Evolutionary conservation across 2,329 filamentous ascomycete genomes (phyloP).

Genomic region (Colletotrichum abscissum): DNA sequence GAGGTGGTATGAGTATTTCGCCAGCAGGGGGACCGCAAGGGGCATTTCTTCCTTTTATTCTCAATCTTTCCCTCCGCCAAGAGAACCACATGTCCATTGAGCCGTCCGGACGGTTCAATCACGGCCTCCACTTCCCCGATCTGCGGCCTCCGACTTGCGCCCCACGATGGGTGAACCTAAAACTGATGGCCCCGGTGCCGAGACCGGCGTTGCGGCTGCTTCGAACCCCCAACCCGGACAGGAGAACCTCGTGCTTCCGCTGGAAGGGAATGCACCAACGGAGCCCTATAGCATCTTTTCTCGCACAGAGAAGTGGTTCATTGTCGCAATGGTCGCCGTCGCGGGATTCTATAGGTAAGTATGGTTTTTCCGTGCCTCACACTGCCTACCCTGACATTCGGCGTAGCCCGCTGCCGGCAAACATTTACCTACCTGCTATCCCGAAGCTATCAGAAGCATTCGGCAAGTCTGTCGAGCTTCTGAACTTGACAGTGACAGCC

Average conservation of each 20-base stretch:
- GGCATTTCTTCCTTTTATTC: background rate
- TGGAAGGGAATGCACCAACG: background rate
- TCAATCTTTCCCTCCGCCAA: too few species aligned
- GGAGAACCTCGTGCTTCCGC: slow-evolving; percentile 22
- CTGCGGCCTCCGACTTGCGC: background rate
- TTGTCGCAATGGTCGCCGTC: slow-evolving; percentile 41
- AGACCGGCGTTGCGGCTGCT: background rate
- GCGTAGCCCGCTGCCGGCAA: slow-evolving; percentile 45
- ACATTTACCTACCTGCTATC: slow-evolving; percentile 48
- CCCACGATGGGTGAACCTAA: slow-evolving; percentile 17
- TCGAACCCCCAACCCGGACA: background rate
- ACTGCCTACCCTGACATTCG: background rate
- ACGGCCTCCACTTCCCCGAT: background rate
- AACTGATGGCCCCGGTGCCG: background rate
- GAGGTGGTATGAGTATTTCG: background rate
- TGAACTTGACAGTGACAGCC: slow-evolving; percentile 47
- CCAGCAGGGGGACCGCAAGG: background rate
- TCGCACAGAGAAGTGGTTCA: slow-evolving; percentile 41
- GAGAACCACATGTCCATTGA: background rate
- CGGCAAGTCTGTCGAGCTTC: slow-evolving; percentile 40
- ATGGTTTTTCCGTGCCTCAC: accelerated
- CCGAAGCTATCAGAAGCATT: slow-evolving; percentile 44
- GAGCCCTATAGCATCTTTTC: slow-evolving; percentile 40
- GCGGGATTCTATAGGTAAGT: slow-evolving; percentile 41
- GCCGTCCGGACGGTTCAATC: background rate